phyloP scores from a whole-genome alignment of 1,284 basidiomycete species.

The Volvariella surrecta region DNA sequence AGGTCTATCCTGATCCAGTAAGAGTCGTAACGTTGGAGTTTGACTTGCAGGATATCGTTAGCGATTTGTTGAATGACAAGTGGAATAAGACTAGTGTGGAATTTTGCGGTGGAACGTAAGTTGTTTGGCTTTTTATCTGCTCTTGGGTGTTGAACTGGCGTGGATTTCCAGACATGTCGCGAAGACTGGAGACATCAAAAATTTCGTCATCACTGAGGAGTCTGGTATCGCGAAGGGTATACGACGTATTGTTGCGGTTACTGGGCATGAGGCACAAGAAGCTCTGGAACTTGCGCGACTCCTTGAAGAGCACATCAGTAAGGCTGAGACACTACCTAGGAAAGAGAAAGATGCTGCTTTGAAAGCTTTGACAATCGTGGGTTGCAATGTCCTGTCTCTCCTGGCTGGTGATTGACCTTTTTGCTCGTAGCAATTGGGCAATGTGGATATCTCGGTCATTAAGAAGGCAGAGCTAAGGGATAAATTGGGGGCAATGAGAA shows the following conservation, averaged over 20 bases:
- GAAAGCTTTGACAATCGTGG: constrained; percentile 73
- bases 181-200: constrained; percentile 93
- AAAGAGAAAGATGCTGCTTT: constrained; percentile 82
- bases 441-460: constrained; percentile 83
- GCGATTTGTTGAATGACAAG: constrained; percentile 81
- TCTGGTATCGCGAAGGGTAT: constrained; percentile 98
- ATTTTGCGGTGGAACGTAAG: constrained; percentile 97
- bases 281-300: constrained; percentile 68
- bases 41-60: constrained; percentile 78
- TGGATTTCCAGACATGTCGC: constrained; percentile 66
- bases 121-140: constrained; percentile 13
- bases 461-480: constrained; percentile 80
- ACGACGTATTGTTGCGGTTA: constrained; percentile 89
- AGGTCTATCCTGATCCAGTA: constrained; percentile 96
- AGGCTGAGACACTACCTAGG: constrained; percentile 57
- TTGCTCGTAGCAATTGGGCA: constrained; percentile 70
- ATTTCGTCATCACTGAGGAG: constrained; percentile 92
- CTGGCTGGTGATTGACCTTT: constrained; percentile 3
- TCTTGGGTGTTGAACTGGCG: constrained; percentile 3
- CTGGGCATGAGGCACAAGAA: constrained; percentile 86
- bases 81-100: constrained; percentile 92
- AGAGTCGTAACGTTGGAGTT: constrained; percentile 89
- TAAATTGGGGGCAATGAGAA: constrained; percentile 62
- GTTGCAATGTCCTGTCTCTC: constrained; percentile 19
- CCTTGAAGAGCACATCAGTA: constrained; percentile 57